Evolutionary conservation across 208 protist species (phyloP).

Genomic region (Trypanosomatidae sp.): DNA sequence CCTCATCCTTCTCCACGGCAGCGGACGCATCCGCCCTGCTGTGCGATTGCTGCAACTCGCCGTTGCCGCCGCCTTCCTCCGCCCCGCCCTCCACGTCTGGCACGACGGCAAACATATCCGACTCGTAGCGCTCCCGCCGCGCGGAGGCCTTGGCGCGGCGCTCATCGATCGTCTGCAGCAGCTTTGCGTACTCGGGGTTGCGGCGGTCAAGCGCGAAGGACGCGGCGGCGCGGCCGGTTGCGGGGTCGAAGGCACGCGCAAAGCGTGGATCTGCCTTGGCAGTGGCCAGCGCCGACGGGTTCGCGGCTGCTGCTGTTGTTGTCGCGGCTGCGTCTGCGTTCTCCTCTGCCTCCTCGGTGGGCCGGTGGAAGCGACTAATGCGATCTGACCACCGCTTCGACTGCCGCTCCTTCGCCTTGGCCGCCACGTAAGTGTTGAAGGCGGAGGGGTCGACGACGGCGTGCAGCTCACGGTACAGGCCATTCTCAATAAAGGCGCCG

Average conservation of each 20-base stretch:
- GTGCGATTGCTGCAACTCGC: not conserved
- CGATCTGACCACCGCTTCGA: constrained; percentile 72
- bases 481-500: constrained; percentile 97
- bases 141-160: constrained; percentile 60
- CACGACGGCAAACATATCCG: constrained; percentile 75
- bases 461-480: constrained; percentile 83
- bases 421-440: constrained; percentile 86
- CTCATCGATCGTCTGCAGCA: constrained; percentile 81
- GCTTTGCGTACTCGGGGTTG: constrained; percentile 84
- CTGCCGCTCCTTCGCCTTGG: constrained; percentile 55
- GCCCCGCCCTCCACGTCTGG: constrained; percentile 37
- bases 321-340: not conserved
- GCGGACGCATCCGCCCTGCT: not conserved
- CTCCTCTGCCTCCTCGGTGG: constrained; percentile 5
- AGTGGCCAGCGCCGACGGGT: constrained; percentile 29
- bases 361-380: constrained; percentile 84
- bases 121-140: constrained; percentile 73
- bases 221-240: constrained; percentile 32
- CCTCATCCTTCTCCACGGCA: constrained; percentile 37
- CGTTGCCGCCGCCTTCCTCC: not conserved
- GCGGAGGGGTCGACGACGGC: constrained; percentile 88
- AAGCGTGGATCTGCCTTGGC: constrained; percentile 76
- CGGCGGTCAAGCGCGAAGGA: constrained; percentile 71
- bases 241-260: constrained; percentile 54
- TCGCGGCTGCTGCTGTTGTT: not conserved